Base-by-base conservation (phyloP, 2,329 filamentous ascomycete genomes). In the Fusarium abutilonis region DNA sequence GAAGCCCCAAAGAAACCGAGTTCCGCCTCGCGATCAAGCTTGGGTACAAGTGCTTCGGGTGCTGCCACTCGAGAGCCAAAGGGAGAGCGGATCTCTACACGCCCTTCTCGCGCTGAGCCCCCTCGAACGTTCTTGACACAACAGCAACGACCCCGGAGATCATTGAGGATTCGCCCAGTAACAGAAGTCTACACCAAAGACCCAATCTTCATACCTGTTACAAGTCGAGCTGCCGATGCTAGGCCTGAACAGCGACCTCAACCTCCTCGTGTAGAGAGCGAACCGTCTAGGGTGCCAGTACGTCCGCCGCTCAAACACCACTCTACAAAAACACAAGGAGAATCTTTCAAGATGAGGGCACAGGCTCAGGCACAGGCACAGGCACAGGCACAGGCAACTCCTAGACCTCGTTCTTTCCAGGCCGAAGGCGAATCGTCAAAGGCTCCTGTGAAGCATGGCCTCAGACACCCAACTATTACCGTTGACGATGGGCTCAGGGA, bases 121-220 rank as follows among this genome's bases (percentile, higher is more conserved):
- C 63, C 67, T 31, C 65, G 65, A 21, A 65, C 67, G 13, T 60
- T 70, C 19, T 52, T 68, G 48, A 70, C 67, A 6, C 67, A 69
- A 46, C 56, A 66, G 42, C 67, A 69, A 36, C 55, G 57, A 9
- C 60, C 63, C 32, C 46, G 65, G 29, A 56, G 57, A 36, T 57
- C 67, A 11, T 15, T 56, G 13, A 70, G 59, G 19, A 48, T 63
- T 39, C 67, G 67, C 13, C 67, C 67, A 5, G 63, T 57, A 10
- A 70, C 67, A 32, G 67, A 70, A 47, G 53, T 70, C n/a, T 70
- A 67, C 9, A 67, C 57, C 4, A 70, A 70, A 44, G 67, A 70
- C 28, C 60, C 67, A 11, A 70, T 70, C 39, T 70, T 69, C 41
- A 52, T 49, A 14, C 67, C 67, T 17, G 67, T 51, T 21, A 48